These are phyloP conservation scores for Xylaria sp. DNA, from an alignment of 2,329 filamentous ascomycete species.

Conservation along the genomic window DNA sequence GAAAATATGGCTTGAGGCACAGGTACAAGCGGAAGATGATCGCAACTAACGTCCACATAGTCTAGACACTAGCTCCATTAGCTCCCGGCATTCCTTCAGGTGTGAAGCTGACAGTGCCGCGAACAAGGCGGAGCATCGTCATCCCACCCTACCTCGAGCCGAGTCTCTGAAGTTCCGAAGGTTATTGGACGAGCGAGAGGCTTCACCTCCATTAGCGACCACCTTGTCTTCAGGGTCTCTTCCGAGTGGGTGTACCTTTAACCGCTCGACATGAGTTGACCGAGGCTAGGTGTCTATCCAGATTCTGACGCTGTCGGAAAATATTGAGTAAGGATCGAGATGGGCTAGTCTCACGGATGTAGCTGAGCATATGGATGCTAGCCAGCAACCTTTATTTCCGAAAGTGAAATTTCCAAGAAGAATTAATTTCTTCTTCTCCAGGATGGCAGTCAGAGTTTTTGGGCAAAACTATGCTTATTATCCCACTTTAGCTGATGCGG, in stretches of 20 bases:
- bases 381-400: constrained; percentile 23
- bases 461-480: constrained; percentile 11
- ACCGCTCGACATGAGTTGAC: constrained; percentile 28
- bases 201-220: constrained; percentile 24
- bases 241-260: constrained; percentile 36
- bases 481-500: constrained; percentile 21
- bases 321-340: constrained; percentile 31
- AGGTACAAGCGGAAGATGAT: constrained; percentile 31
- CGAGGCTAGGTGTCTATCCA: constrained; percentile 24
- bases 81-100: constrained; percentile 26
- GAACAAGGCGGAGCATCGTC: constrained; percentile 37
- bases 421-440: constrained; percentile 24
- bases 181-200: constrained; percentile 22
- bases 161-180: constrained; percentile 27
- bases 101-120: constrained; percentile 35
- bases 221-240: constrained; percentile 31
- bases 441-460: constrained; percentile 3
- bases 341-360: constrained; percentile 25
- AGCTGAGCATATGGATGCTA: constrained; percentile 21
- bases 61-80: constrained; percentile 30
- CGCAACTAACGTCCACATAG: constrained; percentile 30
- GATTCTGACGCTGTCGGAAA: constrained; percentile 27
- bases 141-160: constrained; percentile 34
- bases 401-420: constrained; percentile 14
- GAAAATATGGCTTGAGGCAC: constrained; percentile 30